phyloP scores from a whole-genome alignment of 2,329 filamentous ascomycete species.

The Penicillium sumatraense region DNA sequence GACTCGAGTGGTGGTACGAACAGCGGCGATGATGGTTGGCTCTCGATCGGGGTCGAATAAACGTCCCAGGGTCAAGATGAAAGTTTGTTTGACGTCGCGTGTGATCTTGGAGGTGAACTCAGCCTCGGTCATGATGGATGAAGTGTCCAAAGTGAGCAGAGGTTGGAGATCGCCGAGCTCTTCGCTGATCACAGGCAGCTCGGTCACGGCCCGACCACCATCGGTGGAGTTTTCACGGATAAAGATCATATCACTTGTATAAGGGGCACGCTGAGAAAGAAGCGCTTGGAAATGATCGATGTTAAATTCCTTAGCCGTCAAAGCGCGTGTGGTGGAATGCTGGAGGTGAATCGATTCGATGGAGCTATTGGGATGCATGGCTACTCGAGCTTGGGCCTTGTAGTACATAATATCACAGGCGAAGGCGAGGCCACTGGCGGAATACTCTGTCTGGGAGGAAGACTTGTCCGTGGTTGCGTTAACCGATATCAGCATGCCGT shows the following conservation, averaged over 20 bases:
- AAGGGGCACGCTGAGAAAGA: slow-evolving; percentile 35
- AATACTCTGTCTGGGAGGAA: slow-evolving; percentile 17
- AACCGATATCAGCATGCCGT: slow-evolving; percentile 37
- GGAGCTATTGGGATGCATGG: slow-evolving; percentile 41
- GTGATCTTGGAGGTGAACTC: slow-evolving; percentile 34
- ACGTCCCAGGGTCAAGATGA: slow-evolving; percentile 36
- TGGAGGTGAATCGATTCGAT: slow-evolving; percentile 31
- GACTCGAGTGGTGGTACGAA: slow-evolving; percentile 30
- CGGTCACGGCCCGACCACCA: slow-evolving; percentile 31
- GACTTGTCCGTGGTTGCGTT: slow-evolving; percentile 27
- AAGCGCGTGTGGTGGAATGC: slow-evolving; percentile 19
- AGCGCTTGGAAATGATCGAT: slow-evolving; percentile 37
- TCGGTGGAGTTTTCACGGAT: slow-evolving; percentile 34
- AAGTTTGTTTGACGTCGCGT: slow-evolving; percentile 34
- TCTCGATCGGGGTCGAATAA: slow-evolving; percentile 35
- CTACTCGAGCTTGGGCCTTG: slow-evolving; percentile 32
- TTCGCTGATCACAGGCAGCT: slow-evolving; percentile 38
- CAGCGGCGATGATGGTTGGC: slow-evolving; percentile 26
- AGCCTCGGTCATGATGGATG: slow-evolving; percentile 31
- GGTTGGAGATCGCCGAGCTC: slow-evolving; percentile 36
- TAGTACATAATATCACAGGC: slow-evolving; percentile 37
- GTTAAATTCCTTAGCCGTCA: slow-evolving; percentile 32
- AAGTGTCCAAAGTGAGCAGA: slow-evolving; percentile 34
- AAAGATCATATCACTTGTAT: slow-evolving; percentile 40
- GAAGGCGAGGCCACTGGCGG: slow-evolving; percentile 34